Conservation (phyloP, 306 rosid species). For the Bauhinia variegata region DNA sequence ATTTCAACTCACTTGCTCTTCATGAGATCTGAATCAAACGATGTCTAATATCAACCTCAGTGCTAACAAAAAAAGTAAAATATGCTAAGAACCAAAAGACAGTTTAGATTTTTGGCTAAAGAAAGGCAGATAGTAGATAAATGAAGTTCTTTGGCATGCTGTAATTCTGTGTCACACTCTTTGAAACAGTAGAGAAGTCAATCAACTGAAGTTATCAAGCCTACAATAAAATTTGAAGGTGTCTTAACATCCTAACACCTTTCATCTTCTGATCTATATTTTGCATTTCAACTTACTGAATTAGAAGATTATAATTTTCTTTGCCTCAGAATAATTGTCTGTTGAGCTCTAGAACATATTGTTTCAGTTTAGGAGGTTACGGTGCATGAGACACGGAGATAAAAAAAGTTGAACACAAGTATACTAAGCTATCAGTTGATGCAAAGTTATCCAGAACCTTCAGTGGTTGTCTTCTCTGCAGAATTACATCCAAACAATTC, state of each 20-base stretch:
- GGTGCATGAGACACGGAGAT: constrained; percentile 9
- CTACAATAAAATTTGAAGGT: not conserved
- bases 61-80: not conserved
- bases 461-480: constrained; percentile 49
- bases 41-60: too few relatives aligned
- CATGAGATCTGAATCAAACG: too few relatives aligned
- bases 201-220: too few relatives aligned
- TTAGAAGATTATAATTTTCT: constrained; percentile 19
- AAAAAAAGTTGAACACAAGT: constrained; percentile 28
- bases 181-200: too few relatives aligned
- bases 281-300: not conserved
- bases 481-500: constrained; percentile 24
- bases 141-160: too few relatives aligned
- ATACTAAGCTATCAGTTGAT: not conserved
- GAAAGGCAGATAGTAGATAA: too few relatives aligned
- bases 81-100: not conserved
- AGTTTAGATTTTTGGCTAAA: not conserved
- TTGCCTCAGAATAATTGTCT: not conserved
- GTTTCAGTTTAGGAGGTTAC: too few relatives aligned
- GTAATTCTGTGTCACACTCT: too few relatives aligned
- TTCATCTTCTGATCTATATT: not conserved
- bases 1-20: too few relatives aligned
- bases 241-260: not conserved
- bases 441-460: constrained; percentile 45
- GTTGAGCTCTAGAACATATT: too few relatives aligned